Evolutionary conservation across 371 early-diverging fungal genomes (phyloP), one percentile per base, ranked within the genome.

Genomic region (Rhizopus stolonifer): DNA sequence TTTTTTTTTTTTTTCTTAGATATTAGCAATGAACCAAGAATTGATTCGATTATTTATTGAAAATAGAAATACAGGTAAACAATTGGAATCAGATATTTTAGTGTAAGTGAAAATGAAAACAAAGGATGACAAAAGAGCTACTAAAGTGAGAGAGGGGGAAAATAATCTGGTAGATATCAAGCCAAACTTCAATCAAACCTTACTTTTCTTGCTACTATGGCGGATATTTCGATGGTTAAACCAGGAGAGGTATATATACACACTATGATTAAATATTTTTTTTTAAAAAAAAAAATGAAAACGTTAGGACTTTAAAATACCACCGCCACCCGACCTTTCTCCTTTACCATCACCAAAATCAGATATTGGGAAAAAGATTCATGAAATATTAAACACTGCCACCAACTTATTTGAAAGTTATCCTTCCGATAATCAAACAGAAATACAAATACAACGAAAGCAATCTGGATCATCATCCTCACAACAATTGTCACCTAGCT

Each of bases 141-240:
- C n/a, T n/a, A n/a, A n/a, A n/a, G n/a, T n/a, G n/a, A n/a, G n/a
- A n/a, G n/a, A n/a, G n/a, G n/a, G n/a, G n/a, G n/a, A n/a, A n/a
- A n/a, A n/a, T n/a, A n/a, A n/a, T n/a, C n/a, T 31, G 21, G 31
- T 34, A 81, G 79, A 52, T 81, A 81, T 55, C 77, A 79, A 65
- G 43, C 69, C 23, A 66, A 76, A 40, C 58, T 81, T 22, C 82
- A 79, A 52, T 72, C 73, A 1, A 81, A 81, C 50, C 57, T 81
- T 22, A 72, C 76, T 11, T 81, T 79, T 54, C 59, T 81, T 13
- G 79, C 82, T 11, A 72, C 77, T 4, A 78, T 81, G 65, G 82
- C 82, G 31, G 82, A 81, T 63, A 64, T 75, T 45, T 71, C 74
- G 15, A 68, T 73, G 62, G 65, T 70, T 6, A 74, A 79, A 42